These are phyloP conservation scores for Acer saccharum DNA, from an alignment of 345 rosid species.

Conservation along the genomic window DNA sequence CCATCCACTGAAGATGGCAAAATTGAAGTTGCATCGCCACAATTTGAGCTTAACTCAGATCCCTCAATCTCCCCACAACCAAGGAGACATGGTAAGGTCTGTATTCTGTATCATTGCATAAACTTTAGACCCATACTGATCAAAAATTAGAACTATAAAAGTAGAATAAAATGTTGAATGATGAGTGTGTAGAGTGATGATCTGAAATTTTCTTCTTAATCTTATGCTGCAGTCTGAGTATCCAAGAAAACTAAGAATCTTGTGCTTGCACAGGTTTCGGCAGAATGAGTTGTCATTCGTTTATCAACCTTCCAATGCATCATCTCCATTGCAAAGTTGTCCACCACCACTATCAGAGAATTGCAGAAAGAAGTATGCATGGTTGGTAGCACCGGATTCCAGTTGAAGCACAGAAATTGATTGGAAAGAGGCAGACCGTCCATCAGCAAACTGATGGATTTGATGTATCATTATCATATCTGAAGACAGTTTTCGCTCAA, in stretches of 20 bases:
- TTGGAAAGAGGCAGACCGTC: too few species aligned
- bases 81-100: slow-evolving; percentile 63
- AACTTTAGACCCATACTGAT: background rate
- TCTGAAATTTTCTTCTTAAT: slow-evolving; percentile 28
- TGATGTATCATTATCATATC: slow-evolving; percentile 37
- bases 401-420: too few species aligned
- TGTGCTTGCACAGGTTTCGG: too few species aligned
- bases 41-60: slow-evolving; percentile 28
- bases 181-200: background rate
- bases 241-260: too few species aligned
- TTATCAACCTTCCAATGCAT: too few species aligned
- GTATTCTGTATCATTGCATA: slow-evolving; percentile 26
- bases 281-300: too few species aligned
- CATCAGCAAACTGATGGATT: too few species aligned
- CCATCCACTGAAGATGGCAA: slow-evolving; percentile 26
- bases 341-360: too few species aligned
- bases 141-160: background rate
- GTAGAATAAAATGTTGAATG: background rate
- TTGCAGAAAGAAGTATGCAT: too few species aligned
- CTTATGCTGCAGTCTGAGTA: too few species aligned
- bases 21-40: slow-evolving; percentile 13
- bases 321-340: too few species aligned
- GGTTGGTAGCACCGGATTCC: too few species aligned
- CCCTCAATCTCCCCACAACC: slow-evolving; percentile 29
- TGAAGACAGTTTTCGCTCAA: slow-evolving; percentile 46